Base-by-base conservation (phyloP, 2,329 filamentous ascomycete species). In the Chrysoporthe austroafricana region DNA sequence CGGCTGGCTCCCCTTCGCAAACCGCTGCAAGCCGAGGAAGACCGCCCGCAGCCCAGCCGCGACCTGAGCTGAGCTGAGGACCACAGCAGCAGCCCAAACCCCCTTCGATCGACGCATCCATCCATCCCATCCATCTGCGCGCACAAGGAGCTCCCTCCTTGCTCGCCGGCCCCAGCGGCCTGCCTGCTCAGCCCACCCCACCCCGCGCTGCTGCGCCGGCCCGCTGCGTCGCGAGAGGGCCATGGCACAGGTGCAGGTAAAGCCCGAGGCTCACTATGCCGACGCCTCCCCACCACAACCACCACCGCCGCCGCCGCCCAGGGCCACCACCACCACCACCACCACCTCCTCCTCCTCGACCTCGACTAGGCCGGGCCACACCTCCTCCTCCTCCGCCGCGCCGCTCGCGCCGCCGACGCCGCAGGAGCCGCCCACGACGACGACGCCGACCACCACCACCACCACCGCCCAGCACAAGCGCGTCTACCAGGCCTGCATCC, bases 401-500 rank as follows among this genome's bases (percentile, higher is more conserved):
- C 26, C 26, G 26, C 26, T 26, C 26, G 26, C 26, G 26, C 26
- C 26, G 26, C 26, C 26, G 26, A 26, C 26, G 26, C 26, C 26
- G 26, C 26, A 26, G 32, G 26, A 57, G 18, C 16, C 14, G 16
- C 32, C 26, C 2, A 26, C 26, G 26, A 26, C 26, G 26, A 26
- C 26, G 26, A 26, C 26, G 26, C 26, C 26, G 26, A 26, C 26
- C 26, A 26, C 26, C 26, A 26, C 26, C 26, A 26, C 26, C 26
- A 66, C 59, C 34, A 1, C 63, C 48, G 46, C 76, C 34, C 84
- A 85, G 73, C 85, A 89, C 75, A 88, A 88, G 77, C 85, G 86
- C 64, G 86, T 88, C 71, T 89, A 89, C 71, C 86, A 89, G 74
- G 86, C 86, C 42, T 89, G 86, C 75, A 88, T 89, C 62, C 86